phyloP scores from a whole-genome alignment of 345 rosid species.

The Garcia nutans region DNA sequence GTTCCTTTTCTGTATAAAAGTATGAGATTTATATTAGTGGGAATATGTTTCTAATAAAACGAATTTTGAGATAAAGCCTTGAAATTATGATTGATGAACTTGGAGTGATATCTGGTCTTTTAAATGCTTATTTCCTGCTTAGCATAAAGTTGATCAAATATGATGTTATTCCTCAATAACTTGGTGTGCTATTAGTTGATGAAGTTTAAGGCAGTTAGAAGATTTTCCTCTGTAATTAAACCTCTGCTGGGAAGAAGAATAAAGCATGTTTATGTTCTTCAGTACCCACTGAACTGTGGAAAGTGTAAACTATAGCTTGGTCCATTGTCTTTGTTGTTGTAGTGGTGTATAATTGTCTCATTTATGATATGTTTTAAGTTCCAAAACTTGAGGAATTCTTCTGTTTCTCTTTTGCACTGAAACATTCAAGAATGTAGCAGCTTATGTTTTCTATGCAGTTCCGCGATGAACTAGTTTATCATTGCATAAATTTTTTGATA shows the following conservation, averaged over 20 bases:
- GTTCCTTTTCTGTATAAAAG: too few species aligned
- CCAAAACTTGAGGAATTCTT: neutral
- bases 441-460: neutral
- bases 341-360: neutral
- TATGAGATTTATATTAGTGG: too few species aligned
- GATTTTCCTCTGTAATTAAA: neutral
- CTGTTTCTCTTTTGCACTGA: neutral
- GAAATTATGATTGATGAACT: neutral
- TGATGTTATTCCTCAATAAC: neutral
- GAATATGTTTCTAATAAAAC: too few species aligned
- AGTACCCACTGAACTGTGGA: neutral
- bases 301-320: neutral
- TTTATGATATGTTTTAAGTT: neutral
- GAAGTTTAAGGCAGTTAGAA: neutral
- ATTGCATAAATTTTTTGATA: neutral
- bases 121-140: neutral
- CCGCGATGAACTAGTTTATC: neutral
- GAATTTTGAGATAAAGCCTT: neutral
- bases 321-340: neutral
- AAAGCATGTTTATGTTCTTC: conserved; percentile 2
- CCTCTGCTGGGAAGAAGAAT: neutral
- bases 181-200: neutral
- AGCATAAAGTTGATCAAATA: neutral
- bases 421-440: conserved; percentile 1
- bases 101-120: neutral